Evolutionary conservation across 208 protist species (phyloP).

Genomic region (Trypanosoma rangeli): DNA sequence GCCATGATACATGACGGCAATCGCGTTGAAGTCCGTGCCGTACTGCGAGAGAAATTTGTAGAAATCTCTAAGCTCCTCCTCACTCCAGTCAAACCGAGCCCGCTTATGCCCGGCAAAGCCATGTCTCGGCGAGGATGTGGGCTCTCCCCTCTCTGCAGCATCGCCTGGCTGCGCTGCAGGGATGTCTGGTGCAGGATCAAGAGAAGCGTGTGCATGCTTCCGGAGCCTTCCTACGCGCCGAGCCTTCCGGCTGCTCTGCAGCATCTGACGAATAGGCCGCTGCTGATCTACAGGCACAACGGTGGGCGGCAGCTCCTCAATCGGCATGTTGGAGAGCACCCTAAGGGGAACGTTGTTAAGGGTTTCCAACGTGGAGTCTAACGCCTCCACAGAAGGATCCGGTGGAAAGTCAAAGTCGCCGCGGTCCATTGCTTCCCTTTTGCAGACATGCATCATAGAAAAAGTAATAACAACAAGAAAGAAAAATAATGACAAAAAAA

Average conservation of each 20-base stretch:
- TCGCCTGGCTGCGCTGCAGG: neutral
- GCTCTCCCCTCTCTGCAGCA: neutral
- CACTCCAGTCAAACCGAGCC: conserved; percentile 58
- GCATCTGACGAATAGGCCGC: conserved; percentile 60
- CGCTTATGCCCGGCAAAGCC: conserved; percentile 23
- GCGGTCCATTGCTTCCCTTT: conserved; percentile 35
- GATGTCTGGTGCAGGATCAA: neutral
- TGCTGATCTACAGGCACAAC: conserved; percentile 36
- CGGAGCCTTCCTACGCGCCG: neutral
- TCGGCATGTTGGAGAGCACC: conserved; percentile 51
- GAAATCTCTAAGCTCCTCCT: conserved; percentile 73
- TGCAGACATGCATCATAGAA: neutral
- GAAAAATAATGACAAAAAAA: conserved; percentile 12
- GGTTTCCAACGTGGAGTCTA: conserved; percentile 12
- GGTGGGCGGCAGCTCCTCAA: conserved; percentile 81
- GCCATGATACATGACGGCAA: conserved; percentile 70
- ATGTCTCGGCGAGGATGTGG: neutral
- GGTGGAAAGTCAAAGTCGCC: conserved; percentile 85
- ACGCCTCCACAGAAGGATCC: conserved; percentile 45
- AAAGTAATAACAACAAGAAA: conserved; percentile 10
- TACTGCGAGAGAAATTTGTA: conserved; percentile 85
- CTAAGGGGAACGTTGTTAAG: conserved; percentile 42
- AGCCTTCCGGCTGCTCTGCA: conserved; percentile 30
- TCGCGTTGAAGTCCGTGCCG: conserved; percentile 89
- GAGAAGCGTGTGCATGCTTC: neutral